Evolutionary conservation across 805 yeast genomes (phyloP).

Genomic region (Kodamaea leandrae): DNA sequence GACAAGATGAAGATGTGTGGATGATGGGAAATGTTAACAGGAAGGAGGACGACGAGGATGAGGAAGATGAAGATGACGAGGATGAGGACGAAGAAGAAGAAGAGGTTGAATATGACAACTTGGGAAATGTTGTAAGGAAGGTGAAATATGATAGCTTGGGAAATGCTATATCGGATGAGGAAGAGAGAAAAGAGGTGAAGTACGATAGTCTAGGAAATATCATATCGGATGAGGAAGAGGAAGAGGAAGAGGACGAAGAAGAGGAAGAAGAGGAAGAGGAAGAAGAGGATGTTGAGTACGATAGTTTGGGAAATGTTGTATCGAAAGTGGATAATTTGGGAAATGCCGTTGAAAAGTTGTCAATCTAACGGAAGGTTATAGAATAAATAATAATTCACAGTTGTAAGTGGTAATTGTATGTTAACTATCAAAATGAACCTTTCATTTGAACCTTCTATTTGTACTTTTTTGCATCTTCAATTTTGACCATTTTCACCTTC

Average conservation of each 20-base stretch:
- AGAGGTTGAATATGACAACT: constrained; percentile 12
- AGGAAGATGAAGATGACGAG: constrained; percentile 16
- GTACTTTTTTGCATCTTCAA: background rate
- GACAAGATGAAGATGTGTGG: constrained; percentile 65
- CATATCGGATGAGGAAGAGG: constrained; percentile 9
- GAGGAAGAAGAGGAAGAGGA: constrained; percentile 12
- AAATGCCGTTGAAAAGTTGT: constrained; percentile 15
- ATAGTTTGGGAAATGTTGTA: constrained; percentile 27
- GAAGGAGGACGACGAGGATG: constrained; percentile 19
- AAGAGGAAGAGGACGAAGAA: constrained; percentile 16
- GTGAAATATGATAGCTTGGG: constrained; percentile 15
- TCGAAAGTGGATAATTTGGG: constrained; percentile 29
- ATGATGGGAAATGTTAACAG: constrained; percentile 75
- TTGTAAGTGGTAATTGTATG: too few species aligned
- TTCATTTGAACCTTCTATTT: too few species aligned
- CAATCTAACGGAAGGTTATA: background rate
- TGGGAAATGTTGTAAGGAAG: constrained; percentile 15
- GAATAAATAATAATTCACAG: background rate
- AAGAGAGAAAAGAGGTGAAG: constrained; percentile 12
- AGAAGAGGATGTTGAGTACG: constrained; percentile 16
- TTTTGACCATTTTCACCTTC: too few species aligned
- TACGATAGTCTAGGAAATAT: constrained; percentile 16
- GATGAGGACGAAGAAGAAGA: constrained; percentile 18
- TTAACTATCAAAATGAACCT: too few species aligned
- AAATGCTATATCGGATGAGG: constrained; percentile 10